These are phyloP conservation scores for Pycnococcus provasolii DNA, from an alignment of 139 green algal species.

Conservation along the genomic window DNA sequence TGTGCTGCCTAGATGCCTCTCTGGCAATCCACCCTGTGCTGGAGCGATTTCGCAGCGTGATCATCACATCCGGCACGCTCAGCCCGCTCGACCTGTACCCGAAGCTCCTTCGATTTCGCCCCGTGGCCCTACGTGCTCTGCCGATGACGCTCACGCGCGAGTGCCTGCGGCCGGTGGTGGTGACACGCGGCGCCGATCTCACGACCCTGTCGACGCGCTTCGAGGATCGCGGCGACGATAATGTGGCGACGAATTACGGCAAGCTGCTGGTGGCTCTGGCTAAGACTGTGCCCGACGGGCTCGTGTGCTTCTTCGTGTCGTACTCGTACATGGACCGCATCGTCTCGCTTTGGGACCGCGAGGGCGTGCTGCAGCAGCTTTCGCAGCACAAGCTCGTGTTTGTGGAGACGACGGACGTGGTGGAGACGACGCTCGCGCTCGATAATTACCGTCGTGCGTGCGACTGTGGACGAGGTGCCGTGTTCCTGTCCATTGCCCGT, in stretches of 20 bases:
- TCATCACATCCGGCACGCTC: conserved; percentile 96
- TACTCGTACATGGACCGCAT: conserved; percentile 98
- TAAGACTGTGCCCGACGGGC: conserved; percentile 75
- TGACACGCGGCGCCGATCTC: conserved; percentile 84
- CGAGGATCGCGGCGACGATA: conserved; percentile 56
- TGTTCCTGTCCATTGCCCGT: conserved; percentile 66
- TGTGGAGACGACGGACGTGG: conserved; percentile 95
- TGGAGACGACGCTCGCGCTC: conserved; percentile 94
- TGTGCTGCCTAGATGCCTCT: conserved; percentile 88
- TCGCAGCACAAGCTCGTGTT: conserved; percentile 95
- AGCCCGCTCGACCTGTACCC: conserved; percentile 94
- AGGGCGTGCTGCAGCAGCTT: conserved; percentile 85
- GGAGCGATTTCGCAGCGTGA: conserved; percentile 79
- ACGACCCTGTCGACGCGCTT: conserved; percentile 79
- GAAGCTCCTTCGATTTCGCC: conserved; percentile 86
- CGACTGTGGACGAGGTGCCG: conserved; percentile 83
- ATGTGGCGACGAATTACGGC: conserved; percentile 78
- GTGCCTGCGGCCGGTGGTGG: conserved; percentile 90
- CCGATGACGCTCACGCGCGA: conserved; percentile 91
- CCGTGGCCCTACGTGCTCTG: conserved; percentile 66
- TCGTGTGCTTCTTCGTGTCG: conserved; percentile 95
- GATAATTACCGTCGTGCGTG: conserved; percentile 95
- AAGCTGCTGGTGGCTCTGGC: conserved; percentile 83
- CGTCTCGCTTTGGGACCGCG: conserved; percentile 82
- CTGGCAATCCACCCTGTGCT: conserved; percentile 92